Base-by-base conservation (phyloP, 148 eudicot species). In the Cornus florida region DNA sequence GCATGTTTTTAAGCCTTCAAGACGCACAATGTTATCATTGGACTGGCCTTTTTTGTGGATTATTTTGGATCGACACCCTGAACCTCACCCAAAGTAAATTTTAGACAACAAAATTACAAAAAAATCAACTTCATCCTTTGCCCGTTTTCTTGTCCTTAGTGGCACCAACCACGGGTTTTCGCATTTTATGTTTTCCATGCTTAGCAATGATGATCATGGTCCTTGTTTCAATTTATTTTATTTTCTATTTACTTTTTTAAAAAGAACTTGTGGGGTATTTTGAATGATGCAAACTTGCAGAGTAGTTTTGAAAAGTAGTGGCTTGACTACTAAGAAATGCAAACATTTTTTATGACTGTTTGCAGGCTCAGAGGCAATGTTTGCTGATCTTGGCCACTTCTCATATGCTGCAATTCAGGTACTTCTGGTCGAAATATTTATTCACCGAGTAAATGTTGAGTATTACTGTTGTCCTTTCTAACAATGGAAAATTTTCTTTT, bases 311-410 rank as follows among this genome's bases (percentile, higher is more conserved):
- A 69, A 78, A 74, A 69, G 11, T 70, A 78, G n/a, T 56, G 50
- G 80, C 68, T 70, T 7, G 22, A 38, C 67, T 64, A 39, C 19
- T 59, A 32, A 69, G 57, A 75, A 60, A 73, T 48, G 38, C 22
- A 10, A 7, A 57, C 74, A 57, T 70, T 57, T 83, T 46, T 53
- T 13, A 32, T n/a, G n/a, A 39, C 60, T 73, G 57, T 31, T 69
- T 85, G 84, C 87, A 95, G 98, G 98, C 46, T 95, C 98, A 28
- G 98, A 95, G 80, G 95, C 94, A 65, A 95, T 95, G 98, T 95
- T 95, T 87, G 97, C 98, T 75, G 98, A 95, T 87, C 89, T 95
- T 73, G 98, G 98, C 73, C 98, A 95, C 84, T 95, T 93, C 88
- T 90, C 98, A 43, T 87, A 93, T 78, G 78, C 86, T 72, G 97